Evolutionary conservation across 2,329 filamentous ascomycete genomes (phyloP).

Genomic region (Aureobasidium sp.): DNA sequence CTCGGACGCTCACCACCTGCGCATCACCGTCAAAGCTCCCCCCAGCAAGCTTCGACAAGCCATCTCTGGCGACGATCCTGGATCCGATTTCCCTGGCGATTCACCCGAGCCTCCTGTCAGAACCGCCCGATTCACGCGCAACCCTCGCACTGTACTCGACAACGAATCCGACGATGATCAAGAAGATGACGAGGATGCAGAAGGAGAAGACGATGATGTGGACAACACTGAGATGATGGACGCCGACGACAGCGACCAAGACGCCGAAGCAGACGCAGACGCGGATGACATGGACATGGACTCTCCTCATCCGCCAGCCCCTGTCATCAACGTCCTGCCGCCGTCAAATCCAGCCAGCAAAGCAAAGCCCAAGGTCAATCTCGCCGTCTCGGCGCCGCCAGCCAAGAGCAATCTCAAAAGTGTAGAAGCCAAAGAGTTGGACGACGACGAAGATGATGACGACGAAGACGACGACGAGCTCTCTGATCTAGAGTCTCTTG

Average conservation of each 20-base stretch:
- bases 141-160: slow-evolving; percentile 28
- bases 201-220: slow-evolving; percentile 24
- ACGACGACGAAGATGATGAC: slow-evolving; percentile 42
- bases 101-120: slow-evolving; percentile 27
- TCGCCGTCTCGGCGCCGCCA: slow-evolving; percentile 27
- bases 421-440: slow-evolving; percentile 47
- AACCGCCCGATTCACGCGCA: slow-evolving; percentile 28
- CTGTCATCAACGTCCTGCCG: slow-evolving; percentile 25
- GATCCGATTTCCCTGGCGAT: slow-evolving; percentile 27
- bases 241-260: slow-evolving; percentile 30
- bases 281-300: slow-evolving; percentile 28
- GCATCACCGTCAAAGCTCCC: slow-evolving; percentile 44
- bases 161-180: slow-evolving; percentile 30
- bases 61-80: slow-evolving; percentile 32
- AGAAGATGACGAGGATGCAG: slow-evolving; percentile 22
- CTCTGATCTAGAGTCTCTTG: slow-evolving; percentile 35
- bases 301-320: slow-evolving; percentile 30
- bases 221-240: slow-evolving; percentile 37
- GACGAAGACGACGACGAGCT: slow-evolving; percentile 28
- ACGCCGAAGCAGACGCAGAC: slow-evolving; percentile 34
- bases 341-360: slow-evolving; percentile 20
- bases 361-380: slow-evolving; percentile 23
- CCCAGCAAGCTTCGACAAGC: slow-evolving; percentile 44
- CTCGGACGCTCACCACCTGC: slow-evolving; percentile 27
- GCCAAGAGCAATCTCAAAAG: slow-evolving; percentile 30